Conservation (phyloP, 179 eudicot genomes). For the Silene coronaria region DNA sequence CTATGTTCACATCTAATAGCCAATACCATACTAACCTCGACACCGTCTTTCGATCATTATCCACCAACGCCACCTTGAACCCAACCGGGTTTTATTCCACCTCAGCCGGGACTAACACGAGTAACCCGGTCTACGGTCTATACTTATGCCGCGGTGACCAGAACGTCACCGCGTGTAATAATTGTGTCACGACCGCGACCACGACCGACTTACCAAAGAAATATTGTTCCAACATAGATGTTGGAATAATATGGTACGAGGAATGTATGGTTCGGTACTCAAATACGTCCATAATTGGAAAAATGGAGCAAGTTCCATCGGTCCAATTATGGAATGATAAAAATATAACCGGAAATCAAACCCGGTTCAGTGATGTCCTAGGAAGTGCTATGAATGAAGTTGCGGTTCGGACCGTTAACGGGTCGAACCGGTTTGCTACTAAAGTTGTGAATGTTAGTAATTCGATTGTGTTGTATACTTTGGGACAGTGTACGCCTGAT, state of each 20-base stretch:
- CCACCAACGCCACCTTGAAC: slow-evolving; percentile 5
- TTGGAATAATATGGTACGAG: slow-evolving; percentile 16
- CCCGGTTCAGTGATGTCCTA: background rate
- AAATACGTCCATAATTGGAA: background rate
- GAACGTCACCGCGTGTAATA: background rate
- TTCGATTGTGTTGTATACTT: slow-evolving; percentile 10
- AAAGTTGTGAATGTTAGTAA: background rate
- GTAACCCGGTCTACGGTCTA: slow-evolving; percentile 18
- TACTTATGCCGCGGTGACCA: slow-evolving; percentile 32
- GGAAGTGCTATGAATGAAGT: slow-evolving; percentile 4
- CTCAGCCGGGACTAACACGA: background rate
- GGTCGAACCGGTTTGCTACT: background rate
- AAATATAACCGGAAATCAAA: slow-evolving; percentile 18
- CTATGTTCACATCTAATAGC: background rate
- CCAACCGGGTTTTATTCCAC: background rate
- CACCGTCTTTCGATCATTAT: slow-evolving; percentile 9
- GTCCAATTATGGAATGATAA: background rate
- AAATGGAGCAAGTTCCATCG: background rate
- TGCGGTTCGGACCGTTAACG: slow-evolving; percentile 10
- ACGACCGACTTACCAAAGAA: background rate
- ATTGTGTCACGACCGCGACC: slow-evolving; percentile 24
- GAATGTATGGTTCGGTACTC: slow-evolving; percentile 23
- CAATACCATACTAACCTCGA: slow-evolving; percentile 19
- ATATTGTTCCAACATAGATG: background rate
- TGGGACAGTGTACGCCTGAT: slow-evolving; percentile 35